phyloP scores from a whole-genome alignment of 805 yeast species.

The Wickerhamiella dianesei region DNA sequence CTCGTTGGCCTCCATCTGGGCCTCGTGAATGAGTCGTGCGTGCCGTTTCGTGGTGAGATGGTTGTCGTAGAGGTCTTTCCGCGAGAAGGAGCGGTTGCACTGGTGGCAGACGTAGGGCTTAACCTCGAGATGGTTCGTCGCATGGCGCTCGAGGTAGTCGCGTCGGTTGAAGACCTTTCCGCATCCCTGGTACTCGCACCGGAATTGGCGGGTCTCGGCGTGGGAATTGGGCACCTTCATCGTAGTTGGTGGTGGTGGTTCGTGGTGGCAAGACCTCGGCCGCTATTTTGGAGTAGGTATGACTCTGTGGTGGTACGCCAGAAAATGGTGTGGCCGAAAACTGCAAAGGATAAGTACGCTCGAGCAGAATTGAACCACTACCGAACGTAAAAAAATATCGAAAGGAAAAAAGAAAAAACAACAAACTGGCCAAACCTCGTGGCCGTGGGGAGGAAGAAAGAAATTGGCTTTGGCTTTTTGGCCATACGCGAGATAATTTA shows the following conservation, averaged over 20 bases:
- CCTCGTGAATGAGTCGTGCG: slow-evolving; percentile 19
- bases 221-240: too few relatives aligned
- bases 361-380: too few relatives aligned
- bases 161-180: slow-evolving; percentile 25
- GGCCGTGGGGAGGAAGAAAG: background rate
- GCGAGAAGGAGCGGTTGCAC: slow-evolving; percentile 25
- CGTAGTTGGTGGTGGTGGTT: background rate
- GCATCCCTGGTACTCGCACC: slow-evolving; percentile 27
- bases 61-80: slow-evolving; percentile 26
- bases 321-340: too few relatives aligned
- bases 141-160: slow-evolving; percentile 27
- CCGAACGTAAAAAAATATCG: background rate
- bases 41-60: slow-evolving; percentile 25
- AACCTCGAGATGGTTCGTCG: slow-evolving; percentile 26
- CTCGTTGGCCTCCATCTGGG: background rate
- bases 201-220: slow-evolving; percentile 12
- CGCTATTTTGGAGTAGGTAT: too few relatives aligned
- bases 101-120: slow-evolving; percentile 25
- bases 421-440: background rate
- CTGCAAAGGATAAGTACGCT: too few relatives aligned
- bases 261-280: background rate
- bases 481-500: background rate
- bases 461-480: background rate
- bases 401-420: background rate
- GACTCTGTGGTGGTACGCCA: too few relatives aligned